phyloP scores from a whole-genome alignment of 805 yeast genomes.

The Lachancea thermotolerans region DNA sequence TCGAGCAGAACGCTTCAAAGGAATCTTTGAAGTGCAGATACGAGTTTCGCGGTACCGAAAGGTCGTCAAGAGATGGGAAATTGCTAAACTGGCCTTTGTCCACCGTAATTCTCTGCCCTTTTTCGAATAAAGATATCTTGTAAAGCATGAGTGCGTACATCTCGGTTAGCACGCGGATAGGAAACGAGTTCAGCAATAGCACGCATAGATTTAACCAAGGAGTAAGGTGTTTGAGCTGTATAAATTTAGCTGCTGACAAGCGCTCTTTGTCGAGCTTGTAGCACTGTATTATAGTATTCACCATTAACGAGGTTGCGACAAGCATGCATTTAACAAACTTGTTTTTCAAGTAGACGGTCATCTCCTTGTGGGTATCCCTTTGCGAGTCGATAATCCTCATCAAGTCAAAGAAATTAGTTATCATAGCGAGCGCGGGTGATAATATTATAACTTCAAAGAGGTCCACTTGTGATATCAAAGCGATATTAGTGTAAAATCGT shows the following conservation, averaged over 20 bases:
- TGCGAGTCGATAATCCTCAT: slow-evolving; percentile 11
- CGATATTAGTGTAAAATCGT: slow-evolving; percentile 13
- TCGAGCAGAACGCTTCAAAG: slow-evolving; percentile 11
- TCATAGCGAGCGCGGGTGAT: slow-evolving; percentile 19
- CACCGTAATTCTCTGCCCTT: slow-evolving; percentile 11
- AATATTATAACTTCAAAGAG: slow-evolving; percentile 20
- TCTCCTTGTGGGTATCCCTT: neutral
- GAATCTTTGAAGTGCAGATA: slow-evolving; percentile 9
- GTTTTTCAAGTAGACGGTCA: slow-evolving; percentile 10
- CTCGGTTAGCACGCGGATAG: slow-evolving; percentile 20
- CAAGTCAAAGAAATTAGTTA: slow-evolving; percentile 18
- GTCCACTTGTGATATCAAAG: slow-evolving; percentile 14
- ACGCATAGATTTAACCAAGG: slow-evolving; percentile 20
- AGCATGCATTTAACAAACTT: slow-evolving; percentile 17
- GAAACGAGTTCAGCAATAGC: slow-evolving; percentile 16
- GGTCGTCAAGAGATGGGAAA: slow-evolving; percentile 7
- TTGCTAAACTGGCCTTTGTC: slow-evolving; percentile 7
- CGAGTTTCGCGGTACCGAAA: slow-evolving; percentile 8
- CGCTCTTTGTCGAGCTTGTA: slow-evolving; percentile 15
- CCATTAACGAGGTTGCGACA: slow-evolving; percentile 13
- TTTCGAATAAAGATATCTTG: slow-evolving; percentile 17
- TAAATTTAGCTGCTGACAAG: slow-evolving; percentile 13
- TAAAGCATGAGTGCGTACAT: slow-evolving; percentile 19
- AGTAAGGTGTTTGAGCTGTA: slow-evolving; percentile 8
- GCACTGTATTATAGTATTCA: slow-evolving; percentile 9